phyloP scores from a whole-genome alignment of 2,329 filamentous ascomycete species.

The Aureobasidium melanogenum region DNA sequence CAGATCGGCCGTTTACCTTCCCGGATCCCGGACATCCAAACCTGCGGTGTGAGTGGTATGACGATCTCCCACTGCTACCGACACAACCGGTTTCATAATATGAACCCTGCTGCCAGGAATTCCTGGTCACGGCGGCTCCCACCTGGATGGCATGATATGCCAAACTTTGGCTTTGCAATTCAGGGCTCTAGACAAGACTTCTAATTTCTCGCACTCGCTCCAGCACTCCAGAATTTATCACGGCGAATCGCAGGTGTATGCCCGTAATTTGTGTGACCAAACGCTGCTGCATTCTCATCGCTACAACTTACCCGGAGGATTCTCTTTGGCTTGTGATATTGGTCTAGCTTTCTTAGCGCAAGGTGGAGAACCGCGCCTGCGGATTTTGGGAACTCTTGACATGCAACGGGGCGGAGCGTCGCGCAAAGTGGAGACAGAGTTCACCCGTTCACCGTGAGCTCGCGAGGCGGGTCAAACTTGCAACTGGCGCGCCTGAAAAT shows the following conservation, averaged over 20 bases:
- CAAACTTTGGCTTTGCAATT: not conserved
- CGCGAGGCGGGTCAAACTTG: not conserved
- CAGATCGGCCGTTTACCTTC: constrained; percentile 3
- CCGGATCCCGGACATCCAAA: constrained; percentile 7
- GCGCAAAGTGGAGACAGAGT: constrained; percentile 9
- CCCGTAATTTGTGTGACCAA: constrained; percentile 5
- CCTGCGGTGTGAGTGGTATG: constrained; percentile 6
- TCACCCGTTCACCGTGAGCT: not conserved
- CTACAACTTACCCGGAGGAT: not conserved
- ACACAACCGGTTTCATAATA: constrained; percentile 5
- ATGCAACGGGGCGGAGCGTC: constrained; percentile 12
- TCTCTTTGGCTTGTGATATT: not conserved
- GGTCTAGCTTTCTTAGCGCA: constrained; percentile 3
- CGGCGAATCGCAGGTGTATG: not conserved
- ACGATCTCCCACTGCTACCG: constrained; percentile 1
- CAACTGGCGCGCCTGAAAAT: not conserved
- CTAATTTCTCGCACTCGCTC: not conserved
- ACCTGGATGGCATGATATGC: not conserved
- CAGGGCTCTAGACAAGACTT: not conserved
- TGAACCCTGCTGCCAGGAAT: not conserved
- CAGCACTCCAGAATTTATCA: not conserved
- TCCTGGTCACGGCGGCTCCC: not conserved
- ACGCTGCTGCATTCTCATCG: not conserved
- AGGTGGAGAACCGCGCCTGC: not conserved
- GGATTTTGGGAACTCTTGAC: constrained; percentile 4